Evolutionary conservation across 2,329 filamentous ascomycete species (phyloP).

Genomic region (Neopestalotiopsis rosae): DNA sequence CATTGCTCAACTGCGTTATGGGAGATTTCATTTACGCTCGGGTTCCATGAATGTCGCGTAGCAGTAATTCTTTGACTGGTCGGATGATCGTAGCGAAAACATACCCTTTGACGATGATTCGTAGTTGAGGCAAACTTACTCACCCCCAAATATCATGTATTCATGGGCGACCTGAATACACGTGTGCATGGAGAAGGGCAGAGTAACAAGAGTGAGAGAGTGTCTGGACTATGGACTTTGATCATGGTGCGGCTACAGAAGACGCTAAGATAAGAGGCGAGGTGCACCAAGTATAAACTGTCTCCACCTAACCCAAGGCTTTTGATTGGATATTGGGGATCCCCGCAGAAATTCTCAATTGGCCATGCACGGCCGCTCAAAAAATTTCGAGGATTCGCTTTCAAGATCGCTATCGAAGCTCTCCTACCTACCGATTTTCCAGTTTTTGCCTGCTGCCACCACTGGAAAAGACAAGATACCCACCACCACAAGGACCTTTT

Average conservation of each 20-base stretch:
- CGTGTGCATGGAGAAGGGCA: too few species aligned
- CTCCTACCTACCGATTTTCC: neutral
- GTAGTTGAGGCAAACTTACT: too few species aligned
- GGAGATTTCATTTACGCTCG: too few species aligned
- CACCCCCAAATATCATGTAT: too few species aligned
- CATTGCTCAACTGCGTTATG: too few species aligned
- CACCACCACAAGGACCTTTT: neutral
- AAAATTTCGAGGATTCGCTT: slow-evolving; percentile 16
- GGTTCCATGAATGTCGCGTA: too few species aligned
- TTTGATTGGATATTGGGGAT: neutral
- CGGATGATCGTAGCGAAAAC: too few species aligned
- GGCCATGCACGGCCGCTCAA: slow-evolving; percentile 13
- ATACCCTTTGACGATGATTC: too few species aligned
- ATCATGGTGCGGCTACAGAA: neutral
- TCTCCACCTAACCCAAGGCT: neutral
- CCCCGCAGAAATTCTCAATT: slow-evolving; percentile 19
- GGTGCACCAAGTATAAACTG: neutral
- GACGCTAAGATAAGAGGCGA: slow-evolving; percentile 2
- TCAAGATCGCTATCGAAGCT: slow-evolving; percentile 7
- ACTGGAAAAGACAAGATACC: neutral
- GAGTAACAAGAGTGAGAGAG: too few species aligned
- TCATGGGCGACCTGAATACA: too few species aligned
- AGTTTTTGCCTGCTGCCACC: neutral
- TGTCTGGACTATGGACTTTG: too few species aligned
- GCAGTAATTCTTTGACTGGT: too few species aligned